These are phyloP conservation scores for Pisolithus albus DNA, from an alignment of 768 basidiomycete genomes.

Conservation along the genomic window DNA sequence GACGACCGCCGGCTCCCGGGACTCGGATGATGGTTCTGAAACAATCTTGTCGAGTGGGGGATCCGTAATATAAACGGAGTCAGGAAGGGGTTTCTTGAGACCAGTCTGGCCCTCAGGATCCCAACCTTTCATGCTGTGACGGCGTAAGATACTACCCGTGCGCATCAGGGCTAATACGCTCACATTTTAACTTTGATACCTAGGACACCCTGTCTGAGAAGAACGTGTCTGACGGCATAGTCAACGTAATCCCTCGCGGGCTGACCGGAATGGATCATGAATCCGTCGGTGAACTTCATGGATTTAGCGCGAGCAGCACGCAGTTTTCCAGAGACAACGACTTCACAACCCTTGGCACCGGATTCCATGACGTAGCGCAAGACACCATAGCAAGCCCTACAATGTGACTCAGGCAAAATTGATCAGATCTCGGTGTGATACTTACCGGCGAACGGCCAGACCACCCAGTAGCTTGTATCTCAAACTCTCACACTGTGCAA, in stretches of 20 bases:
- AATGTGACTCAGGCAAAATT: constrained; percentile 1
- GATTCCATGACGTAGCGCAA: constrained; percentile 99
- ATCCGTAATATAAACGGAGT: constrained; percentile 85
- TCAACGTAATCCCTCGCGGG: constrained; percentile 95
- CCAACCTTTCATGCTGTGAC: constrained; percentile 84
- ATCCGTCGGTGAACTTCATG: constrained; percentile 99
- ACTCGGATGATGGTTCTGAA: constrained; percentile 85
- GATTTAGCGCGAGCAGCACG: constrained; percentile 99
- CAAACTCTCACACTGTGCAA: constrained; percentile 97
- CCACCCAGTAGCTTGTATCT: constrained; percentile 99
- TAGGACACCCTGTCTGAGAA: constrained; percentile 96
- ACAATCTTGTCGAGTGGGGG: constrained; percentile 88
- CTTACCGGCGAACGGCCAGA: constrained; percentile 95
- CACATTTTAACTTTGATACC: constrained; percentile 99
- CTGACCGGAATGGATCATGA: constrained; percentile 99
- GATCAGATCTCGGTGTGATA: constrained; percentile 10
- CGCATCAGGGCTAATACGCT: constrained; percentile 15
- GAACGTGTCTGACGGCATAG: constrained; percentile 94
- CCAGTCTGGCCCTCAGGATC: constrained; percentile 89
- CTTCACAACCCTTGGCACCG: constrained; percentile 98
- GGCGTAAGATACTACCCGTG: constrained; percentile 9
- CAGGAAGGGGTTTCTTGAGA: constrained; percentile 90
- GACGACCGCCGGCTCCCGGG: constrained; percentile 58
- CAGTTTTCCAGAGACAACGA: constrained; percentile 98
- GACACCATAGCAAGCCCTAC: constrained; percentile 96